Percentiles rank a stretch among this genome's conserved stretches.
Evolutionary conservation across 1,284 basidiomycete genomes (phyloP).

Genomic region (Neonothopanus nambi): DNA sequence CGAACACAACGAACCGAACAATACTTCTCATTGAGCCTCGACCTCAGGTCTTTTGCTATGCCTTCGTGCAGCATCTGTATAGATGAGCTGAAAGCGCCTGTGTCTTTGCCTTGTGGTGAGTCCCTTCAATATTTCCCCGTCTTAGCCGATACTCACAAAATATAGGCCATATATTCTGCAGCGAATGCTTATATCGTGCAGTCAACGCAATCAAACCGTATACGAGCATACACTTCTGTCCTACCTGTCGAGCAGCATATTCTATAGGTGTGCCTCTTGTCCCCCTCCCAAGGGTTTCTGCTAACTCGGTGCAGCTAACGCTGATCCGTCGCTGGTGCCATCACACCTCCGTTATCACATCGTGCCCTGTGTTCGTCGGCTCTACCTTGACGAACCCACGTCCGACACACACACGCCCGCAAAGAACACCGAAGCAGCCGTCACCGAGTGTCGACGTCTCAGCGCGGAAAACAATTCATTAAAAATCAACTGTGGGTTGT

Average conservation of each 20-base stretch:
- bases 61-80: slow-evolving; percentile 54
- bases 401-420: slow-evolving; percentile 20
- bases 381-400: slow-evolving; percentile 41
- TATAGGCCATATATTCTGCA: slow-evolving; percentile 61
- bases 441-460: slow-evolving; percentile 44
- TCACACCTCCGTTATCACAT: slow-evolving; percentile 49
- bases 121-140: slow-evolving; percentile 7
- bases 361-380: slow-evolving; percentile 49
- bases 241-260: slow-evolving; percentile 51
- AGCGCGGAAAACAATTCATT: slow-evolving; percentile 52
- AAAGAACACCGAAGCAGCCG: slow-evolving; percentile 17
- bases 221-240: slow-evolving; percentile 50
- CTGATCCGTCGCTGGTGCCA: slow-evolving; percentile 48
- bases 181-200: slow-evolving; percentile 48
- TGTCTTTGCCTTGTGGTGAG: slow-evolving; percentile 63
- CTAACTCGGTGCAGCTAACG: slow-evolving; percentile 34
- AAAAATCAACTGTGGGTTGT: slow-evolving; percentile 47
- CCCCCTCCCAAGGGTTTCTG: neutral
- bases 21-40: no score
- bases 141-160: slow-evolving; percentile 1
- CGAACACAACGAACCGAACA: no score
- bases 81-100: slow-evolving; percentile 48
- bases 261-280: slow-evolving; percentile 40
- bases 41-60: slow-evolving; percentile 5
- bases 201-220: slow-evolving; percentile 47